Percentiles rank a stretch among this genome's conserved stretches.
These are phyloP conservation scores for Cryptococcus jaspeensis DNA, from an alignment of 1,284 basidiomycete genomes.

Conservation along the genomic window DNA sequence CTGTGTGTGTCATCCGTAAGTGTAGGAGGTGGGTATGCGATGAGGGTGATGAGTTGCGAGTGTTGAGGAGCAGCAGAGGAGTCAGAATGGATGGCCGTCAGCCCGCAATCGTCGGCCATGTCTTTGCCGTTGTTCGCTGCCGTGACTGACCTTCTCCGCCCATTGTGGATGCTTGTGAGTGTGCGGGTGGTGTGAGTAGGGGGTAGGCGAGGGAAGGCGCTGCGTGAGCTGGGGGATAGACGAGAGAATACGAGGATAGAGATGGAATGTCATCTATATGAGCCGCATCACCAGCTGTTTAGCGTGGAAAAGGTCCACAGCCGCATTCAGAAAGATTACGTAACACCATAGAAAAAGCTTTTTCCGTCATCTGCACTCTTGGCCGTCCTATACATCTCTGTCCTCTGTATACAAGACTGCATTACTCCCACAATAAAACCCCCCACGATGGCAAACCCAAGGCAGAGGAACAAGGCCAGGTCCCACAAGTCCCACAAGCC, in stretches of 20 bases:
- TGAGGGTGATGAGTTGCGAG: not conserved
- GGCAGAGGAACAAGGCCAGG: slow-evolving; percentile 60
- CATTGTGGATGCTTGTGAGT: slow-evolving; percentile 30
- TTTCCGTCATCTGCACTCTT: slow-evolving; percentile 1
- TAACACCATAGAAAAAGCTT: not conserved
- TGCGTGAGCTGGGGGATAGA: not conserved
- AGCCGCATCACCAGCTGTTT: no score
- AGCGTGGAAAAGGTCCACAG: not conserved
- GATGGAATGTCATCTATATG: no score
- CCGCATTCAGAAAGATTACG: not conserved
- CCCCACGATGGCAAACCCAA: slow-evolving; percentile 81
- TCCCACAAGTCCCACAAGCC: slow-evolving; percentile 43
- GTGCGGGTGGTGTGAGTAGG: not conserved
- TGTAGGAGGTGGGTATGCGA: not conserved
- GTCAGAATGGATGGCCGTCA: not conserved
- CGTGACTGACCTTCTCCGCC: slow-evolving; percentile 45
- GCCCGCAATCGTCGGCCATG: not conserved
- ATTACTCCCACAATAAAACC: not conserved
- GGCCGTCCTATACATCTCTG: not conserved
- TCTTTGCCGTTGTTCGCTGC: not conserved
- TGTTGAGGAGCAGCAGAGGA: not conserved
- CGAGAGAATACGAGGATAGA: not conserved
- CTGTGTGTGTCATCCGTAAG: slow-evolving; percentile 51
- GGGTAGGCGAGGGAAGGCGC: not conserved
- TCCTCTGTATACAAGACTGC: not conserved